Evolutionary conservation across 331 rosid genomes (phyloP).

Genomic region (Cydonia oblonga): DNA sequence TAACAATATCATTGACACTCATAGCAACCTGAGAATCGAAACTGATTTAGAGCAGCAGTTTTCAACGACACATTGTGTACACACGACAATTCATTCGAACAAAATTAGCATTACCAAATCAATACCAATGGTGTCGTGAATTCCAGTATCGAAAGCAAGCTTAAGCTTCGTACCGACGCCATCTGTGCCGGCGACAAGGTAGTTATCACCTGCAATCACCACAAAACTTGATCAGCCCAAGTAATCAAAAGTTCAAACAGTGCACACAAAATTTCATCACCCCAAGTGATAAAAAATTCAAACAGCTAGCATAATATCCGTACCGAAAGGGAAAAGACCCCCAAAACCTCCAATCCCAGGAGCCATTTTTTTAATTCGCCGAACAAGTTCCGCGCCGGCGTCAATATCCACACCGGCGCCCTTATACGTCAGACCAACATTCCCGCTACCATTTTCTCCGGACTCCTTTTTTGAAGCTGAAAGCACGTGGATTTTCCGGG

Average conservation of each 20-base stretch:
- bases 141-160: constrained; percentile 85
- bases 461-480: constrained; percentile 8
- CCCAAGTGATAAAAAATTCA: not conserved
- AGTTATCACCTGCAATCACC: constrained; percentile 52
- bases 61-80: not conserved
- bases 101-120: constrained; percentile 50
- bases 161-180: constrained; percentile 89
- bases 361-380: constrained; percentile 73
- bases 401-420: constrained; percentile 87
- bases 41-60: not conserved
- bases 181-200: constrained; percentile 86
- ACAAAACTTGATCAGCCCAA: not conserved
- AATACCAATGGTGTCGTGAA: constrained; percentile 86
- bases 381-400: constrained; percentile 78
- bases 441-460: not conserved
- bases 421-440: constrained; percentile 49
- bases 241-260: not conserved
- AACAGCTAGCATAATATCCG: not conserved
- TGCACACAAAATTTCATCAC: not conserved
- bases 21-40: constrained; percentile 58
- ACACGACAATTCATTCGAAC: not conserved
- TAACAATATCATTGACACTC: constrained; percentile 88
- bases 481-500: not conserved
- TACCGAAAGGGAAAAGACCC: constrained; percentile 82
- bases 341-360: constrained; percentile 91